These are phyloP conservation scores for Pistacia atlantica DNA, from an alignment of 345 rosid species.

Conservation along the genomic window DNA sequence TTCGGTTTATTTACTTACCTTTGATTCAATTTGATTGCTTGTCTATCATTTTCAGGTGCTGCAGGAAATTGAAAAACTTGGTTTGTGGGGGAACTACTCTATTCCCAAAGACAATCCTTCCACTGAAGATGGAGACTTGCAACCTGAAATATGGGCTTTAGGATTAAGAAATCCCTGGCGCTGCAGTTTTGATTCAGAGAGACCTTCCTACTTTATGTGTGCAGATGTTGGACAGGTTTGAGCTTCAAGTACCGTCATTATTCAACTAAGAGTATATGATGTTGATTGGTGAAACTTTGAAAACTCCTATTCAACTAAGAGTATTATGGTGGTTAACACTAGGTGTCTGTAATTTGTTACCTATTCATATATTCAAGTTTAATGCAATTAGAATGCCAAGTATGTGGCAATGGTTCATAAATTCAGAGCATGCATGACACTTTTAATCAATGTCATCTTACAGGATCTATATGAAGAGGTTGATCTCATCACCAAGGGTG, in stretches of 20 bases:
- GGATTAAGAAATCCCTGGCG: constrained; percentile 85
- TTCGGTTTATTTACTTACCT: constrained; percentile 11
- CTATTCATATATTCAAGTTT: background rate
- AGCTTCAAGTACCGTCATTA: constrained; percentile 1
- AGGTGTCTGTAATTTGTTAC: background rate
- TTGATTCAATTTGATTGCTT: background rate
- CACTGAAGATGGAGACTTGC: constrained; percentile 46
- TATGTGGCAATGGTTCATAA: background rate
- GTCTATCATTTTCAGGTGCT: constrained; percentile 39
- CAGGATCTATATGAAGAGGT: constrained; percentile 90
- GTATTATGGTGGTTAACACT: background rate
- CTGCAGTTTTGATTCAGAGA: constrained; percentile 74
- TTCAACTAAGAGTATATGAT: background rate
- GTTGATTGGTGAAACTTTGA: background rate
- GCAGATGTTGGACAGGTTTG: constrained; percentile 87
- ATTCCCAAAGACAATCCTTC: constrained; percentile 74
- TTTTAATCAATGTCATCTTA: constrained; percentile 2
- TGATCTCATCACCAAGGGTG: constrained; percentile 75
- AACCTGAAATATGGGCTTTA: constrained; percentile 75
- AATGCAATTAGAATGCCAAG: background rate
- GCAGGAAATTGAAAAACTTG: constrained; percentile 52
- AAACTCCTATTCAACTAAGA: background rate
- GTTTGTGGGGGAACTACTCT: constrained; percentile 84
- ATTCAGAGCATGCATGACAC: background rate
- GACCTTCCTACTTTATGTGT: constrained; percentile 82